Conservation (phyloP, 495 filamentous ascomycete species). For the Oleoguttula mirabilis region DNA sequence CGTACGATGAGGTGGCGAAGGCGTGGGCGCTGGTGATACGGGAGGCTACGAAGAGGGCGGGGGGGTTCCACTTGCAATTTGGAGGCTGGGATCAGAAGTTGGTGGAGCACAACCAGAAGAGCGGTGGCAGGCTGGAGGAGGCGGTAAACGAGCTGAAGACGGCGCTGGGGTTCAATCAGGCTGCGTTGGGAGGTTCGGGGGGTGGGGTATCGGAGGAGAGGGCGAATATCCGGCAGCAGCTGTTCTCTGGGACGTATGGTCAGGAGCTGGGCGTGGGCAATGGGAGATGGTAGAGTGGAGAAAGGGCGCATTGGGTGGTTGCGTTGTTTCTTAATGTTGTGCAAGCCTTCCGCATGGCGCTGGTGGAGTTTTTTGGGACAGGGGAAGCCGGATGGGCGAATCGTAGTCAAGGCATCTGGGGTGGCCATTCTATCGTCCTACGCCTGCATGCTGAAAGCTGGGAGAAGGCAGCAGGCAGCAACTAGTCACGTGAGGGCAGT, state of each 20-base stretch:
- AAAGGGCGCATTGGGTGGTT: too few relatives aligned
- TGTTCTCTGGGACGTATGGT: conserved; percentile 20
- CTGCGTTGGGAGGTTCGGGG: conserved; percentile 19
- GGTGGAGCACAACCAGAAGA: conserved; percentile 75
- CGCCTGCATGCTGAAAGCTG: too few relatives aligned
- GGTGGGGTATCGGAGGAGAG: conserved; percentile 17
- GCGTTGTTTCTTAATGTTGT: too few relatives aligned
- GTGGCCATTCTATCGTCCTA: too few relatives aligned
- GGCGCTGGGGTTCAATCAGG: conserved; percentile 51
- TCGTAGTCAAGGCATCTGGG: too few relatives aligned
- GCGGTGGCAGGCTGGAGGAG: conserved; percentile 67
- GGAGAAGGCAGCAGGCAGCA: too few relatives aligned
- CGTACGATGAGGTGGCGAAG: conserved; percentile 87
- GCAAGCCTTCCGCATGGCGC: too few relatives aligned
- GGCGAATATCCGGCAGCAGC: conserved; percentile 17
- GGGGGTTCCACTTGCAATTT: conserved; percentile 80
- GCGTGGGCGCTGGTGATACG: conserved; percentile 89
- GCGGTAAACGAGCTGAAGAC: conserved; percentile 66
- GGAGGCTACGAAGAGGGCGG: conserved; percentile 82
- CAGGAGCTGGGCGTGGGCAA: conserved; percentile 14
- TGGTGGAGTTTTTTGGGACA: too few relatives aligned
- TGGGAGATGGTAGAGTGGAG: conserved; percentile 7
- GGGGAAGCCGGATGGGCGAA: too few relatives aligned
- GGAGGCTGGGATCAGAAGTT: conserved; percentile 89
- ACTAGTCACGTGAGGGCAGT: too few relatives aligned